Conservation (phyloP, 257 asterid genomes). For the Petrea volubilis region DNA sequence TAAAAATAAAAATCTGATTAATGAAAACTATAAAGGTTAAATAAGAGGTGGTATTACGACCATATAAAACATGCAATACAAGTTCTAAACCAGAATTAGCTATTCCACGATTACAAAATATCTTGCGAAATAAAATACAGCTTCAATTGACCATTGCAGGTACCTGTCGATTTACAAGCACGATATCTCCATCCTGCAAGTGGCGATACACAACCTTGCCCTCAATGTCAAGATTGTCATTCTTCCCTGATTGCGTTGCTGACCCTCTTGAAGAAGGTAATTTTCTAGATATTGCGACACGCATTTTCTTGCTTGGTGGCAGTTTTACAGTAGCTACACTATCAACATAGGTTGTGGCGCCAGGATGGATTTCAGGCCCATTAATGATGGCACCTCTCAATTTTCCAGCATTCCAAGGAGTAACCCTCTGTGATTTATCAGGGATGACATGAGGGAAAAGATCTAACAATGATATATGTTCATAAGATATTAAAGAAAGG, state of each 20-base stretch:
- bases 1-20: neutral
- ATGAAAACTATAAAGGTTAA: neutral
- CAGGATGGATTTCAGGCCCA: conserved; percentile 93
- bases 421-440: conserved; percentile 66
- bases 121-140: neutral
- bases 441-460: neutral
- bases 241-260: conserved; percentile 60
- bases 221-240: conserved; percentile 68
- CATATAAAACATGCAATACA: neutral
- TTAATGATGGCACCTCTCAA: conserved; percentile 75
- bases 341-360: conserved; percentile 71
- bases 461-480: neutral
- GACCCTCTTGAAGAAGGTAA: conserved; percentile 87
- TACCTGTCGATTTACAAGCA: conserved; percentile 98
- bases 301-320: conserved; percentile 44
- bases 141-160: conserved; percentile 18
- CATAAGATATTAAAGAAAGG: neutral
- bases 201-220: conserved; percentile 85
- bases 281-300: conserved; percentile 71
- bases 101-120: neutral
- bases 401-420: conserved; percentile 92
- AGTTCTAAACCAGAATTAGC: conserved; percentile 10
- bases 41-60: neutral
- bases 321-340: conserved; percentile 59
- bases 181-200: conserved; percentile 96